Evolutionary conservation across 176 grass and related monocot genomes (phyloP).

Genomic region (Echinochloa phyllopogon): DNA sequence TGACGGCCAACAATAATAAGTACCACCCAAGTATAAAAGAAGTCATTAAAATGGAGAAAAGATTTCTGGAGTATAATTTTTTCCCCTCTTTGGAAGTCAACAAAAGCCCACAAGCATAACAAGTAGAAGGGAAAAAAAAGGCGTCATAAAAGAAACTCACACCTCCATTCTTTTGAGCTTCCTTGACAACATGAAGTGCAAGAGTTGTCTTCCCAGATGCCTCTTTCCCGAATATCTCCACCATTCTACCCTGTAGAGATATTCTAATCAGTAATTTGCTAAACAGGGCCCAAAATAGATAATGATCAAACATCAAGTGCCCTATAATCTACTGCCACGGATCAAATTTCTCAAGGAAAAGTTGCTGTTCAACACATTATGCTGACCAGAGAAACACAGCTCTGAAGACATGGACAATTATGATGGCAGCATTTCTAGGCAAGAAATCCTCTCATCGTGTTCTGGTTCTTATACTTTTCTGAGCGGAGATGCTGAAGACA

Average conservation of each 20-base stretch:
- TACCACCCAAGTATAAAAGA: background rate
- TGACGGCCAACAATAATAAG: background rate
- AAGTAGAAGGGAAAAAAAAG: background rate
- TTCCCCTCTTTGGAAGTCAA: background rate
- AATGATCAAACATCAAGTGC: background rate
- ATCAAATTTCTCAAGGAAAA: background rate
- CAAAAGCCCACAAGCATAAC: background rate
- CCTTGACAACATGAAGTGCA: constrained; percentile 90
- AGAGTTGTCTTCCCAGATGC: constrained; percentile 97
- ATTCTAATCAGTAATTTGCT: constrained; percentile 27
- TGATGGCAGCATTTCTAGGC: background rate
- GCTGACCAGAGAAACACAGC: constrained; percentile 2
- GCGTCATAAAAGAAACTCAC: constrained; percentile 19
- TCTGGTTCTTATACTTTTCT: background rate
- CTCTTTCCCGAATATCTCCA: constrained; percentile 95
- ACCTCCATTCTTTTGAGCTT: constrained; percentile 97
- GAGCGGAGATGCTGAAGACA: background rate
- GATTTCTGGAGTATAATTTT: background rate
- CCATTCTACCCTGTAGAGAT: constrained; percentile 86
- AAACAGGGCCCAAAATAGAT: constrained; percentile 24
- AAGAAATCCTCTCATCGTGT: background rate
- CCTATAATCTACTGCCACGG: background rate
- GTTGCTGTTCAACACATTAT: background rate
- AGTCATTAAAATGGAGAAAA: constrained; percentile 2
- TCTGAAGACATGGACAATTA: background rate